A percentile compares a stretch with the other conserved stretches of the same genome.
These are phyloP conservation scores for Podospora tetraspora DNA, from an alignment of 495 filamentous ascomycete genomes.

Conservation along the genomic window DNA sequence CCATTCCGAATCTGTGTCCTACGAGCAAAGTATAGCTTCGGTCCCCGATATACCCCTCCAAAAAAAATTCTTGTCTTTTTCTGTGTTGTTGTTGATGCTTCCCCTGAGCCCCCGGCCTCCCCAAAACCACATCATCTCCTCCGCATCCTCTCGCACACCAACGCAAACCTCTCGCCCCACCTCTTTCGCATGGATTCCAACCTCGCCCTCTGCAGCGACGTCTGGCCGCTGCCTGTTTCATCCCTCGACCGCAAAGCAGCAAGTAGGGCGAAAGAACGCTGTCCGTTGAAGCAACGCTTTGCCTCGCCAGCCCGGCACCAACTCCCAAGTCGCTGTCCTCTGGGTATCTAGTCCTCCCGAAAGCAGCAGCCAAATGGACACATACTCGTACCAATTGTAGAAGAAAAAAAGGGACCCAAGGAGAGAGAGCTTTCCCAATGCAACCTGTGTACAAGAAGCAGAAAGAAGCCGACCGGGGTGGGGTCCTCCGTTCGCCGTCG, in stretches of 20 bases:
- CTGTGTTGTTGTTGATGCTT: slow-evolving; percentile 10
- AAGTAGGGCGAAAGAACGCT: slow-evolving; percentile 2
- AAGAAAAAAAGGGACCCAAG: slow-evolving; percentile 17
- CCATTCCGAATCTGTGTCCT: slow-evolving; percentile 24
- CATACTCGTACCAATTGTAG: slow-evolving; percentile 22
- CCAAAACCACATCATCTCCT: not conserved
- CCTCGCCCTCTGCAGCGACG: not conserved
- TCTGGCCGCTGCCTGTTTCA: not conserved
- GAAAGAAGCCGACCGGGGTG: slow-evolving; percentile 1
- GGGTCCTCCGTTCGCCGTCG: not conserved
- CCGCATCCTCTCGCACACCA: not conserved
- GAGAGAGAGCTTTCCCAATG: slow-evolving; percentile 8
- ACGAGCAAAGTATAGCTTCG: slow-evolving; percentile 10
- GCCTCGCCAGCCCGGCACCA: slow-evolving; percentile 3
- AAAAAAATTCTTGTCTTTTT: slow-evolving; percentile 19
- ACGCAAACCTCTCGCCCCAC: not conserved
- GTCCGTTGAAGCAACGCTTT: not conserved
- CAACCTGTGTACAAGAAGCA: not conserved
- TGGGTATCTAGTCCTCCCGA: slow-evolving; percentile 19
- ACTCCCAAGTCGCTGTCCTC: slow-evolving; percentile 16
- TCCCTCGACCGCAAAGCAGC: not conserved
- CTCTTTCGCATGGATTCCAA: not conserved
- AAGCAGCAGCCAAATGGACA: slow-evolving; percentile 22
- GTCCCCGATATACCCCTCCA: slow-evolving; percentile 17
- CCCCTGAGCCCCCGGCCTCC: not conserved